Conservation (phyloP, 179 eudicot species). For the Silene noctiflora region DNA sequence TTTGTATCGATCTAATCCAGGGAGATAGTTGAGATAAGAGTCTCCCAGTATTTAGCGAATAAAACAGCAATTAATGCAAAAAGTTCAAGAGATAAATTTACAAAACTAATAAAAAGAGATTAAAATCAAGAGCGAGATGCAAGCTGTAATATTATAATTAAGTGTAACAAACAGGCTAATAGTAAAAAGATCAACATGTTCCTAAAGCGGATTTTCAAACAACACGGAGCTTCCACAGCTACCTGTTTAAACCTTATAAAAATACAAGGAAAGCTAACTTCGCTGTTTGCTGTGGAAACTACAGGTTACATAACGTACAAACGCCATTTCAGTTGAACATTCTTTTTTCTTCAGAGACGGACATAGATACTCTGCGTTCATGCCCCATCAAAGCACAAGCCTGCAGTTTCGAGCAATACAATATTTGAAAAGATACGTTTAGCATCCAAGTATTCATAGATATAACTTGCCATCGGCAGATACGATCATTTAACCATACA, state of each 20-base stretch:
- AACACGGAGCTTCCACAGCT: conserved; percentile 24
- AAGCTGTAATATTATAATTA: not conserved
- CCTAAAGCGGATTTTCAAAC: not conserved
- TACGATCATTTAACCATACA: not conserved
- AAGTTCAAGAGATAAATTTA: too few relatives aligned
- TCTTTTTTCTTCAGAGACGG: not conserved
- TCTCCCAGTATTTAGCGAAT: not conserved
- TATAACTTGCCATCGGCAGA: not conserved
- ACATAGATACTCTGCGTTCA: not conserved
- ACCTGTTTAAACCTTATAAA: conserved; percentile 15
- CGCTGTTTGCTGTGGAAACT: conserved; percentile 18
- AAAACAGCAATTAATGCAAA: not conserved
- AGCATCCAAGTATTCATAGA: not conserved
- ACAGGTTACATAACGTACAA: conserved; percentile 24
- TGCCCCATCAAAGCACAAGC: conserved; percentile 15
- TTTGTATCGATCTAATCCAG: too few relatives aligned
- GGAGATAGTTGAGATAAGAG: not conserved
- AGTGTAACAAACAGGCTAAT: not conserved
- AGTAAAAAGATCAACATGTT: not conserved
- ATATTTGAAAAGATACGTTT: not conserved
- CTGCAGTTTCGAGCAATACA: conserved; percentile 20
- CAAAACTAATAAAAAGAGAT: not conserved
- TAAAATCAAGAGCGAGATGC: not conserved
- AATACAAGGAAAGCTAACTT: conserved; percentile 3
- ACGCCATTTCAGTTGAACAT: conserved; percentile 22